Conservation (phyloP, 2,329 filamentous ascomycete species). For the Aspergillus ruber region DNA sequence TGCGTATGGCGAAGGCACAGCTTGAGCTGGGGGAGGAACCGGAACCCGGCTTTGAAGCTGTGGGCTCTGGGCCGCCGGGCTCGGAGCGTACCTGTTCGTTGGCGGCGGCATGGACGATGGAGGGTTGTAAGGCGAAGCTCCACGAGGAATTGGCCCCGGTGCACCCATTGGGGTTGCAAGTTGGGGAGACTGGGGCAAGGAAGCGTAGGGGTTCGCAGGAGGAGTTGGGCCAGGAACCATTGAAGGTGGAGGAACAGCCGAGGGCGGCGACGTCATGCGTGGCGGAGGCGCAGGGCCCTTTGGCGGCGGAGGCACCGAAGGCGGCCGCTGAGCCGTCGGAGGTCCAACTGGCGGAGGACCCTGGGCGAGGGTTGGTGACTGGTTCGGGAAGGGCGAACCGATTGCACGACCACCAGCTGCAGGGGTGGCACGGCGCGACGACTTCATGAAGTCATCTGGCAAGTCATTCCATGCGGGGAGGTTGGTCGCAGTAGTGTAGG, state of each 20-base stretch:
- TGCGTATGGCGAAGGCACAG: slow-evolving; percentile 50
- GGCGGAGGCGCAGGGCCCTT: slow-evolving; percentile 65
- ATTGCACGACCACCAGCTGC: slow-evolving; percentile 55
- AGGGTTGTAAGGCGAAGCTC: slow-evolving; percentile 78
- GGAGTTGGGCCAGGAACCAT: slow-evolving; percentile 60
- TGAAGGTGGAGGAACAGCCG: slow-evolving; percentile 50
- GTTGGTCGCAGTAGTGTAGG: slow-evolving; percentile 57
- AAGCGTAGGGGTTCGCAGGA: slow-evolving; percentile 34
- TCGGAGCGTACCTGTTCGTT: slow-evolving; percentile 68
- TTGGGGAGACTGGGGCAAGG: slow-evolving; percentile 38
- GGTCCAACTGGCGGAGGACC: slow-evolving; percentile 52
- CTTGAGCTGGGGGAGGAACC: slow-evolving; percentile 43
- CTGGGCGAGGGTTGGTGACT: slow-evolving; percentile 42
- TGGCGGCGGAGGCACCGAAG: slow-evolving; percentile 74
- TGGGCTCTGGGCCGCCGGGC: slow-evolving; percentile 52
- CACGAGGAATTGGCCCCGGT: slow-evolving; percentile 60
- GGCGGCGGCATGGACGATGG: slow-evolving; percentile 65
- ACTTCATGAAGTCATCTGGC: slow-evolving; percentile 71
- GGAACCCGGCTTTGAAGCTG: slow-evolving; percentile 41
- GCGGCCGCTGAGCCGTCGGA: slow-evolving; percentile 56
- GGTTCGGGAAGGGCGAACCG: slow-evolving; percentile 68
- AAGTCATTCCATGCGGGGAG: slow-evolving; percentile 91
- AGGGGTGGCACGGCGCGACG: slow-evolving; percentile 69
- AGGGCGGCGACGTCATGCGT: slow-evolving; percentile 64
- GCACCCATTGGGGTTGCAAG: slow-evolving; percentile 31